These are phyloP conservation scores for Fusarium hainanense DNA, from an alignment of 2,329 filamentous ascomycete species.

Conservation along the genomic window DNA sequence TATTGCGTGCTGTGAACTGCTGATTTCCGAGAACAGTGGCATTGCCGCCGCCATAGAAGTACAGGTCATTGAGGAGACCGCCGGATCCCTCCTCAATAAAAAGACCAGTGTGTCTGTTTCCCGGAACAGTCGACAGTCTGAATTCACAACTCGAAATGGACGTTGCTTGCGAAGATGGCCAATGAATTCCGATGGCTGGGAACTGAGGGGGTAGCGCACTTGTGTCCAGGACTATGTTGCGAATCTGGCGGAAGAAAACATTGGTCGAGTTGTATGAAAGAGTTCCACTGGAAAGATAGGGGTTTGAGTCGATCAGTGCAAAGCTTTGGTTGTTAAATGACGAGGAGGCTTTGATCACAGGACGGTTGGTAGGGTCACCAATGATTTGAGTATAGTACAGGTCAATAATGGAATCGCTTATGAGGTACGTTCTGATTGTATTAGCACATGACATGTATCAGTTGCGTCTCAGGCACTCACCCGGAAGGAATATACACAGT, in stretches of 20 bases:
- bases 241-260: conserved; percentile 68
- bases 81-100: conserved; percentile 73
- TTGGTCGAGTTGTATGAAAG: conserved; percentile 67
- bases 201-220: conserved; percentile 60
- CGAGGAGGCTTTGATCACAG: conserved; percentile 65
- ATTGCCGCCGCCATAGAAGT: conserved; percentile 75
- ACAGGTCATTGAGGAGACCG: conserved; percentile 74
- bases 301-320: conserved; percentile 61
- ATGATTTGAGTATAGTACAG: conserved; percentile 85
- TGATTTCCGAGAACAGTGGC: conserved; percentile 71
- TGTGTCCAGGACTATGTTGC: conserved; percentile 67
- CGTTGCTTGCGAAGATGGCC: conserved; percentile 74
- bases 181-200: conserved; percentile 68
- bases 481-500: conserved; percentile 54
- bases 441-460: conserved; percentile 11
- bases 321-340: conserved; percentile 57
- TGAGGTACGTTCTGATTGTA: conserved; percentile 68
- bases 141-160: conserved; percentile 69
- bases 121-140: conserved; percentile 57
- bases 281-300: conserved; percentile 54
- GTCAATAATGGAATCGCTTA: conserved; percentile 76
- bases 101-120: conserved; percentile 66
- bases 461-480: conserved; percentile 44
- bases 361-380: conserved; percentile 71
- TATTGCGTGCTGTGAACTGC: conserved; percentile 77